Percentiles rank a stretch among this genome's conserved stretches.
Evolutionary conservation across 148 eudicot genomes (phyloP).

Genomic region (Cornus kousa): DNA sequence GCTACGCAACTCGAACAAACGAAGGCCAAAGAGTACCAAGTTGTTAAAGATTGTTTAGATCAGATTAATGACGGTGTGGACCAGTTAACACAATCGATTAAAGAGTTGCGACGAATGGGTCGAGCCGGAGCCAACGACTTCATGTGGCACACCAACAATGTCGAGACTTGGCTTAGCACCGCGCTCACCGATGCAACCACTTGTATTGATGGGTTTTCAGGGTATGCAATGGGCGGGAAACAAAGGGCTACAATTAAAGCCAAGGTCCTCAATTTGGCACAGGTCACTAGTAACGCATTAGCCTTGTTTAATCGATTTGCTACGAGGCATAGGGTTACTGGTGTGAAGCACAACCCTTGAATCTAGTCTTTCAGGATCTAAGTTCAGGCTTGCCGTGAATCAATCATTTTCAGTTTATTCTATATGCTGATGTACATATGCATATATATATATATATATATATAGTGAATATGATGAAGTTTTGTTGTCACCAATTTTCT

Average conservation of each 20-base stretch:
- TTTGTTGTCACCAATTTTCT: not conserved
- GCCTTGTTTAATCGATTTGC: conserved; percentile 56
- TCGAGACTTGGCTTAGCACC: conserved; percentile 56
- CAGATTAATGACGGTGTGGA: conserved; percentile 51
- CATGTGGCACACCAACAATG: conserved; percentile 56
- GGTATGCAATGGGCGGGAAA: conserved; percentile 25
- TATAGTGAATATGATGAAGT: conserved; percentile 6
- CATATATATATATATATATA: not conserved
- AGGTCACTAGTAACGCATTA: conserved; percentile 57
- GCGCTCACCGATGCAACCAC: conserved; percentile 54
- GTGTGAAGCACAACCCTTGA: not conserved
- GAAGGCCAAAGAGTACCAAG: conserved; percentile 29
- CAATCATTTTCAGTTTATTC: not conserved
- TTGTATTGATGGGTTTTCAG: conserved; percentile 49
- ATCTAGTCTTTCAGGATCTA: not conserved
- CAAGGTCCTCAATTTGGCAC: conserved; percentile 46
- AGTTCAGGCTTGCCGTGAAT: not conserved
- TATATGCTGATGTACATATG: too few species aligned
- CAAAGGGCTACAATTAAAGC: conserved; percentile 39
- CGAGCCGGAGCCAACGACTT: conserved; percentile 33
- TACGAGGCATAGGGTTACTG: conserved; percentile 32
- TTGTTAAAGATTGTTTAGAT: conserved; percentile 45
- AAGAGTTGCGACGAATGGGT: conserved; percentile 33
- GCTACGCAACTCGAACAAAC: conserved; percentile 22
- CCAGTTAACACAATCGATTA: conserved; percentile 43